A percentile compares a stretch with the other conserved stretches of the same genome.
Evolutionary conservation across 2,329 filamentous ascomycete genomes (phyloP).

Genomic region (Colletotrichum agaves): DNA sequence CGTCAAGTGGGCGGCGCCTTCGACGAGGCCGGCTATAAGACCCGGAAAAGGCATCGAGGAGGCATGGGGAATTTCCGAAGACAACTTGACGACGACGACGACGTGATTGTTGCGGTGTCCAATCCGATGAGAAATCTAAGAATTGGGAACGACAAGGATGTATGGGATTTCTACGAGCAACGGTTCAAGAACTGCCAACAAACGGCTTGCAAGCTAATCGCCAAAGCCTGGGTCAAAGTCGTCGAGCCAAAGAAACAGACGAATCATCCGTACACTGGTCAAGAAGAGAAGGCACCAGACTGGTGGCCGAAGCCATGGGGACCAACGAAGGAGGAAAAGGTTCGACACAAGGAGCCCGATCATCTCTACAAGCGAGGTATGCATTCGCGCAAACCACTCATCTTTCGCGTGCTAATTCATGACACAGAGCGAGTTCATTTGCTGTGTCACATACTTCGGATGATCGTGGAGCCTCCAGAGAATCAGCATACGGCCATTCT

Average conservation of each 20-base stretch:
- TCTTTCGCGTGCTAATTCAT: constrained; percentile 29
- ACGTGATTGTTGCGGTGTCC: constrained; percentile 52
- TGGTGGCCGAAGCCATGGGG: constrained; percentile 74
- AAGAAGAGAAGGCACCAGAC: constrained; percentile 68
- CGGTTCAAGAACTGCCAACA: constrained; percentile 76
- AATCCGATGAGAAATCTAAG: constrained; percentile 57
- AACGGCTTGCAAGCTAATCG: constrained; percentile 75
- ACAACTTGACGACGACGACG: constrained; percentile 53
- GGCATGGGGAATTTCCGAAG: constrained; percentile 46
- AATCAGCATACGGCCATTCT: constrained; percentile 63
- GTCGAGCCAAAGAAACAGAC: constrained; percentile 83
- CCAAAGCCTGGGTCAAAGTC: constrained; percentile 80
- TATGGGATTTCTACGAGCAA: constrained; percentile 70
- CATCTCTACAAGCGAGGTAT: constrained; percentile 75
- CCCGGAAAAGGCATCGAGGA: constrained; percentile 51
- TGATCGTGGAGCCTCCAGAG: constrained; percentile 63
- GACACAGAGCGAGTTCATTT: constrained; percentile 67
- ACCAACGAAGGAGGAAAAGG: constrained; percentile 60
- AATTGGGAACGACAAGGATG: constrained; percentile 63
- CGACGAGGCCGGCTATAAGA: constrained; percentile 45
- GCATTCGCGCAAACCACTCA: not conserved
- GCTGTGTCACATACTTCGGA: constrained; percentile 68
- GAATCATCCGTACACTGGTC: constrained; percentile 77
- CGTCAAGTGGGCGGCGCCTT: constrained; percentile 43
- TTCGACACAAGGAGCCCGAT: constrained; percentile 78